Base-by-base conservation (phyloP, 371 early-diverging fungal species). In the Conidiobolus incongruus region DNA sequence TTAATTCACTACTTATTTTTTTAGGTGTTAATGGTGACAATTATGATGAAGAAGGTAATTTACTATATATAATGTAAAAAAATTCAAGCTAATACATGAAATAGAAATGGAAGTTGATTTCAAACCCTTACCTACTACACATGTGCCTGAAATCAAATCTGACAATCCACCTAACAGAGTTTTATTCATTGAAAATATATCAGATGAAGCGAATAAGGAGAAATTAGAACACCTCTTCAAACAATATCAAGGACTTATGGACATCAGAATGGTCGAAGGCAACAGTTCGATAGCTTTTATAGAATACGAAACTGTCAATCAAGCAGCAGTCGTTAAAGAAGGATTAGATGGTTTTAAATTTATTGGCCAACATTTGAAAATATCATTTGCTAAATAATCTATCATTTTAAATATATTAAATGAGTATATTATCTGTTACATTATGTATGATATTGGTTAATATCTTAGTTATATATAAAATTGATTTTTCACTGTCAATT, bases 251-350 rank as follows among this genome's bases (percentile, higher is more conserved):
- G 95, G 95, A 10, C 90, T 88, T 64, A 76, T 63, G 50, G 91
- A 89, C 54, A 77, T 89, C 4, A 81, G 93, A 51, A 67, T 75
- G 56, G 75, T 91, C 12, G 81, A 91, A 11, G 82, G 81, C 31
- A 82, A 76, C 52, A 59, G 67, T 40, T 77, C 71, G 4, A 75
- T 91, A 56, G 93, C 89, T 0, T 94, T 92, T 68, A 87, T 90
- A 22, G 95, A 94, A 56, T 94, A 84, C 55, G 81, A 79, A 38
- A 74, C 65, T 26, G 77, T 75, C 32, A 61, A 62, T 7, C 72
- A 84, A 47, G 86, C 91, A 1, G 65, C 67, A 5, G 68, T 70
- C 17, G 90, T 89, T 21, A 74, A 72, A 52, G 62, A 55, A 17
- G 78, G 78, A 12, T 57, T 92, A 40, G 61, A 82, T 44, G 84